Conservation (phyloP, 2,329 filamentous ascomycete genomes). For the Botryotinia calthae region DNA sequence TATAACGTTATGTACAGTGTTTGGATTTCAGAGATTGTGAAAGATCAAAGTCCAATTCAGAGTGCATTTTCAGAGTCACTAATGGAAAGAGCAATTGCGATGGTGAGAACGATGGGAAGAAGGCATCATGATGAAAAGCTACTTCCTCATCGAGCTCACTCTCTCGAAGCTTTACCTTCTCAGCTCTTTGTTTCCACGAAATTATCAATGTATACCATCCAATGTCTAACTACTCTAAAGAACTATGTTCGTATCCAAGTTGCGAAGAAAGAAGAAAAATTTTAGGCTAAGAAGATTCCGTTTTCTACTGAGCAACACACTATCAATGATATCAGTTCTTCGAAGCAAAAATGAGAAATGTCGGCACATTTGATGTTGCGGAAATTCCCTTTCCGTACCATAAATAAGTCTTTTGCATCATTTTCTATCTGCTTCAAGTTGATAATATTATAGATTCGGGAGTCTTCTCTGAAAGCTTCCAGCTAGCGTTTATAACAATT, state of each 20-base stretch:
- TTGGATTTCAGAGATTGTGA: not conserved
- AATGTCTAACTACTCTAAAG: not conserved
- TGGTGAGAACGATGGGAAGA: not conserved
- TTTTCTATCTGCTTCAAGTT: not conserved
- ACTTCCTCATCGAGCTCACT: not conserved
- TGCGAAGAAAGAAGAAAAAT: not conserved
- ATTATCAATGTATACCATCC: not conserved
- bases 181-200: not conserved
- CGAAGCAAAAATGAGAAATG: not conserved
- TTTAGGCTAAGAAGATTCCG: not conserved
- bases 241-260: not conserved
- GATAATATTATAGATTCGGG: not conserved
- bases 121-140: not conserved
- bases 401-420: not conserved
- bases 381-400: not conserved
- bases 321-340: not conserved
- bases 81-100: not conserved
- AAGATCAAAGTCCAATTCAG: not conserved
- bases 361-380: not conserved
- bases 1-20: not conserved
- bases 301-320: not conserved
- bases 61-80: not conserved
- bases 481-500: not conserved
- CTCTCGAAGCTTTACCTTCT: too few species aligned
- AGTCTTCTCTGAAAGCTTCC: rapidly evolving